Base-by-base conservation (phyloP, 306 rosid species). In the Ammopiptanthus mongolicus region DNA sequence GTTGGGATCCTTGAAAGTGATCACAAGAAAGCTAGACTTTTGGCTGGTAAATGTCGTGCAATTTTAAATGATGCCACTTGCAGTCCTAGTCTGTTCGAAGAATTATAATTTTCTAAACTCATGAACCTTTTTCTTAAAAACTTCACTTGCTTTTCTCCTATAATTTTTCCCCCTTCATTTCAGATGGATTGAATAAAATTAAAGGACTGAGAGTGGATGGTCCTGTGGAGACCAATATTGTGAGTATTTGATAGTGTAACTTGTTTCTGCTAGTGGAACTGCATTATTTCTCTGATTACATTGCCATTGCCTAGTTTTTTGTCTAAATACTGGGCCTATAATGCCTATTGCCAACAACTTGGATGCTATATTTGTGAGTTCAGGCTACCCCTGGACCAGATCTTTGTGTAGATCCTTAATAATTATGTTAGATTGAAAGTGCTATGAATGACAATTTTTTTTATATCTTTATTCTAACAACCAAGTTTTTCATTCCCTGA, bases 171-270 rank as follows among this genome's bases (percentile, higher is more conserved):
- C 5, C 5, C 22, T 58, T 48, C 62, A 39, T 59, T 84, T 71
- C 82, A 91, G 98, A 78, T 69, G 96, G 94, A 36, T 48, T 91
- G 73, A 61, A 74, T 64, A 84, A 79, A 73, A 83, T 91, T 64
- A 81, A 87, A 75, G 96, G 90, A 81, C 77, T 91, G 25, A 79
- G 52, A 14, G 81, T 91, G n/a, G 88, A 94, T 73, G 58, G 55
- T 18, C 74, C 87, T 0, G 91, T 86, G 28, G 89, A 91, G 84
- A 91, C 96, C 83, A 95, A 95, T 74, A 91, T 94, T 5, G 98
- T 91, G 78, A 89, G 97, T 89, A 75, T 70, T 17, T 46, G 10
- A 65, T 17, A 18, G 10, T 51, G 44, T 21, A 3, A 56, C 53
- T 17, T 28, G 28, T 48, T 19, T 65, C 37, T 22, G 19, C 8